phyloP scores from a whole-genome alignment of 768 basidiomycete species.

The Lentinula sp. region DNA sequence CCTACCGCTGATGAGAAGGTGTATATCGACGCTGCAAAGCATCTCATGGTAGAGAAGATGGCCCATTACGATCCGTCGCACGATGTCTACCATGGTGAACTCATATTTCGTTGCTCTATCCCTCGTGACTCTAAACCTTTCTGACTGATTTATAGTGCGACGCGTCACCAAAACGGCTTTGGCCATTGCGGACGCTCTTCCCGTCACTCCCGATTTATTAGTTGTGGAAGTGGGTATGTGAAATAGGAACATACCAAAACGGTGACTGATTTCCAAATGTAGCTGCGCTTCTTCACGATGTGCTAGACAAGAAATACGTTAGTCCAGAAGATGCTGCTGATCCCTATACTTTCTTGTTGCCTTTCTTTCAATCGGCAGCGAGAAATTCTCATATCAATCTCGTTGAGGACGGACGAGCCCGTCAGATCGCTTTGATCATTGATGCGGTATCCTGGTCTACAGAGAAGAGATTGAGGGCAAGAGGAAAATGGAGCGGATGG shows the following conservation, averaged over 20 bases:
- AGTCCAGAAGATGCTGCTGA: constrained; percentile 48
- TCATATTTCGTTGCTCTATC: background rate
- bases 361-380: constrained; percentile 50
- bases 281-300: constrained; percentile 86
- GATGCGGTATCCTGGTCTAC: constrained; percentile 84
- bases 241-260: no score
- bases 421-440: constrained; percentile 51
- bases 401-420: constrained; percentile 54
- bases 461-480: constrained; percentile 60
- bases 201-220: constrained; percentile 57
- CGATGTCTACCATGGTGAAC: constrained; percentile 67
- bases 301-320: constrained; percentile 83
- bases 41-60: constrained; percentile 70
- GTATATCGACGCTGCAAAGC: constrained; percentile 53
- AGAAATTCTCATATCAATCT: constrained; percentile 44
- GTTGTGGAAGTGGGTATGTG: constrained; percentile 61
- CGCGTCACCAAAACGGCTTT: constrained; percentile 79
- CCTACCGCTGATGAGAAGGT: constrained; percentile 46
- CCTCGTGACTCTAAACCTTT: background rate
- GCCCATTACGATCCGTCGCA: constrained; percentile 76
- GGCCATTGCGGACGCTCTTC: constrained; percentile 47
- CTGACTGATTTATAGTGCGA: constrained; percentile 43
- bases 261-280: background rate
- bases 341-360: constrained; percentile 60
- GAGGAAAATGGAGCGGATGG: constrained; percentile 57